These are phyloP conservation scores for Aspergillus awamori DNA, from an alignment of 2,329 filamentous ascomycete genomes.

Conservation along the genomic window DNA sequence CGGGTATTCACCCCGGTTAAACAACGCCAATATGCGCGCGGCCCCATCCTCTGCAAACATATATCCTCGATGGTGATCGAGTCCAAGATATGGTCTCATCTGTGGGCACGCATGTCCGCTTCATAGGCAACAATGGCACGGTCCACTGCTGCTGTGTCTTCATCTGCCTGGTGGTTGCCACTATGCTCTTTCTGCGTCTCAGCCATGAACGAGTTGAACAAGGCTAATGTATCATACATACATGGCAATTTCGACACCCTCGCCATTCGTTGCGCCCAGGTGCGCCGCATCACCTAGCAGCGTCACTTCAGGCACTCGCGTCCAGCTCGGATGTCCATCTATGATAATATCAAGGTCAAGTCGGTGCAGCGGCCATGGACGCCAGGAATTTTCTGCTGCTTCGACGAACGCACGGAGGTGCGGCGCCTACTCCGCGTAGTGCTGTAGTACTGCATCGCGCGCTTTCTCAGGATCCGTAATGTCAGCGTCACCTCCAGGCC, in stretches of 20 bases:
- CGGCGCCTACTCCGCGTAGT: conserved; percentile 18
- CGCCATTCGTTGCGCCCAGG: conserved; percentile 33
- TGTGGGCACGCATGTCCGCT: background rate
- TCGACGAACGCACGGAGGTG: conserved; percentile 23
- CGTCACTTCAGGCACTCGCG: conserved; percentile 27
- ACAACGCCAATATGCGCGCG: background rate
- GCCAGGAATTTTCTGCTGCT: conserved; percentile 22
- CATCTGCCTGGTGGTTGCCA: background rate
- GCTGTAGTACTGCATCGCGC: background rate
- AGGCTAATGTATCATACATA: conserved; percentile 30
- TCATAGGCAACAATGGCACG: background rate
- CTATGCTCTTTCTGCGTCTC: background rate
- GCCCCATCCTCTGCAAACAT: background rate
- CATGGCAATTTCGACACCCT: conserved; percentile 32
- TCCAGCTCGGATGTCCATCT: conserved; percentile 18
- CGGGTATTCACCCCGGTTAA: background rate
- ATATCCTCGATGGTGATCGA: background rate
- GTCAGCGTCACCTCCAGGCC: background rate
- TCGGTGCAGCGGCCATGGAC: conserved; percentile 30
- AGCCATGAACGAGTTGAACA: conserved; percentile 15
- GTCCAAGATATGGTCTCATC: background rate
- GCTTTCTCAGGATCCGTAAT: background rate
- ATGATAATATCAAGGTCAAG: conserved; percentile 19
- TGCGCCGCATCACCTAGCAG: conserved; percentile 36
- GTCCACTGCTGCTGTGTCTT: background rate